A percentile compares a stretch with the other conserved stretches of the same genome.
phyloP scores from a whole-genome alignment of 352 stramenopile genomes.

The Phytophthora sojae region DNA sequence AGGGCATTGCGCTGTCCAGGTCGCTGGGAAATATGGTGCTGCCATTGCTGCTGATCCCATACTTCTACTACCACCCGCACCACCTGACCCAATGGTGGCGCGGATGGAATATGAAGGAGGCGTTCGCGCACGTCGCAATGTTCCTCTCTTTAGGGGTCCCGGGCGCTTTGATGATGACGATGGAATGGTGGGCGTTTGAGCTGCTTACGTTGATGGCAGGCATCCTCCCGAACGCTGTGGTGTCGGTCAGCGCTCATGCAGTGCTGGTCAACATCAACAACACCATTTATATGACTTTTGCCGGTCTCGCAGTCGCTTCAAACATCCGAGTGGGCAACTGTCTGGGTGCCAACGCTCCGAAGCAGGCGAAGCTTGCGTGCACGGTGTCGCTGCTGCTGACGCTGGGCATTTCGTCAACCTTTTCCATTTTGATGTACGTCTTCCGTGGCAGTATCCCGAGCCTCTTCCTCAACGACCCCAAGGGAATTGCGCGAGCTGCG shows the following conservation, averaged over 20 bases:
- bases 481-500: slow-evolving; percentile 47
- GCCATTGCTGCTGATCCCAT: slow-evolving; percentile 55
- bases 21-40: slow-evolving; percentile 61
- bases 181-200: slow-evolving; percentile 80
- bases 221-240: slow-evolving; percentile 55
- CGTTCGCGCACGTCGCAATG: slow-evolving; percentile 40
- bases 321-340: slow-evolving; percentile 78
- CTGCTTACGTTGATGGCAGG: slow-evolving; percentile 63
- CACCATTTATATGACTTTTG: slow-evolving; percentile 71
- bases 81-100: slow-evolving; percentile 53
- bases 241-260: slow-evolving; percentile 66
- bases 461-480: slow-evolving; percentile 54
- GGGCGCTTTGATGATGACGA: too few relatives aligned
- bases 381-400: slow-evolving; percentile 43
- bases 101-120: slow-evolving; percentile 49
- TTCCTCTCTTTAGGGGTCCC: slow-evolving; percentile 36
- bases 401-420: slow-evolving; percentile 38
- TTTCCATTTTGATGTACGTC: slow-evolving; percentile 35
- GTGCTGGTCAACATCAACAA: slow-evolving; percentile 73
- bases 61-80: slow-evolving; percentile 54
- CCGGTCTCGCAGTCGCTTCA: slow-evolving; percentile 56
- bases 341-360: slow-evolving; percentile 52
- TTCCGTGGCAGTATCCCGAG: slow-evolving; percentile 33
- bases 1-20: slow-evolving; percentile 73
- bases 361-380: slow-evolving; percentile 55